phyloP scores from a whole-genome alignment of 345 rosid genomes.

The Gossypium mustelinum region DNA sequence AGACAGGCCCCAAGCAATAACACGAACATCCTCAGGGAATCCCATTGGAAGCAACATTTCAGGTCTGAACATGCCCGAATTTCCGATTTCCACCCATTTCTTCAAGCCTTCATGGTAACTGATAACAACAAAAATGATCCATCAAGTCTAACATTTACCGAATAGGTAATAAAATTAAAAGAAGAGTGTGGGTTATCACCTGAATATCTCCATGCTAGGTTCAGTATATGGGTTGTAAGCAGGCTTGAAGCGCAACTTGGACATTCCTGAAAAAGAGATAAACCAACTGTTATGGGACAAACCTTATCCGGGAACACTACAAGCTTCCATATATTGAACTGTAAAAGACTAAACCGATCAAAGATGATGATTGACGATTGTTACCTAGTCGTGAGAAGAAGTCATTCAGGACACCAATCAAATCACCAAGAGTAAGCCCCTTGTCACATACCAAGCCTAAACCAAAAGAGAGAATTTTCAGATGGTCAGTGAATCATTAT shows the following conservation, averaged over 20 bases:
- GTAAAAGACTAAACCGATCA: background rate
- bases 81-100: constrained; percentile 95
- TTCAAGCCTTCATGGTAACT: constrained; percentile 83
- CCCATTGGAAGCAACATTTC: constrained; percentile 98
- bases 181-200: constrained; percentile 34
- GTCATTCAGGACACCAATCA: constrained; percentile 80
- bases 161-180: background rate
- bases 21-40: constrained; percentile 78
- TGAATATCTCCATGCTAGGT: constrained; percentile 96
- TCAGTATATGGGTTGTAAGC: constrained; percentile 96
- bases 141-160: background rate
- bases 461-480: constrained; percentile 19
- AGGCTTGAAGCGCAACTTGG: constrained; percentile 82
- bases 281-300: too few species aligned
- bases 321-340: background rate
- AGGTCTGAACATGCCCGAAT: constrained; percentile 95
- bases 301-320: background rate
- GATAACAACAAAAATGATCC: constrained; percentile 12
- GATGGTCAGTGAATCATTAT: constrained; percentile 1
- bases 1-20: constrained; percentile 95
- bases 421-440: constrained; percentile 89
- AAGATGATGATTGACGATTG: background rate
- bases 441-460: constrained; percentile 89
- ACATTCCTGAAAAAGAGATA: constrained; percentile 56
- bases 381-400: constrained; percentile 90